These are phyloP conservation scores for Neolentinus lepideus DNA, from an alignment of 1,284 basidiomycete genomes.

Conservation along the genomic window DNA sequence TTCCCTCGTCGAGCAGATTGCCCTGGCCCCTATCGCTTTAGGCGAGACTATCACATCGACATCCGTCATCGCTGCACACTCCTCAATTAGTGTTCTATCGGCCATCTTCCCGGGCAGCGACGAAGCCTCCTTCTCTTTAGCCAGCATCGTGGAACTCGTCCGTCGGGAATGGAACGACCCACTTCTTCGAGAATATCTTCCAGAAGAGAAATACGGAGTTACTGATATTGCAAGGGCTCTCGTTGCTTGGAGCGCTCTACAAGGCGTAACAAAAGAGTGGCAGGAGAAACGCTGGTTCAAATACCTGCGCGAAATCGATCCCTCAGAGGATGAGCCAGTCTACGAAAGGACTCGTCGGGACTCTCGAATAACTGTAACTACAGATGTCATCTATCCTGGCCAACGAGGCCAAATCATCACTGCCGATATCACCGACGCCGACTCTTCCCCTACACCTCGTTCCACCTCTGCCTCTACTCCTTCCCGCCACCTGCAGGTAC, in stretches of 20 bases:
- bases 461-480: conserved; percentile 5
- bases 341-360: neutral
- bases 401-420: conserved; percentile 61
- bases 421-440: conserved; percentile 59
- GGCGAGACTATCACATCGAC: conserved; percentile 73
- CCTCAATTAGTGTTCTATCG: conserved; percentile 65
- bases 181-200: conserved; percentile 41
- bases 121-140: conserved; percentile 72
- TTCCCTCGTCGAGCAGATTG: conserved; percentile 59
- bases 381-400: conserved; percentile 58
- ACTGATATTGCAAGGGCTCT: conserved; percentile 60
- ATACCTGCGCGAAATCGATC: conserved; percentile 56
- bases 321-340: conserved; percentile 33
- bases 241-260: conserved; percentile 69
- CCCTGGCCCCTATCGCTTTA: conserved; percentile 64
- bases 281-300: conserved; percentile 64
- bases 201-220: conserved; percentile 53
- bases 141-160: conserved; percentile 70
- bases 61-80: conserved; percentile 62
- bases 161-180: conserved; percentile 63
- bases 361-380: conserved; percentile 60
- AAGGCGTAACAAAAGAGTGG: conserved; percentile 72
- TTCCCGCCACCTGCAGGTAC: neutral
- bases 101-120: conserved; percentile 67
- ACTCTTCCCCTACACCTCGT: neutral